These are phyloP conservation scores for Trichoderma gracile DNA, from an alignment of 2,329 filamentous ascomycete species.

Conservation along the genomic window DNA sequence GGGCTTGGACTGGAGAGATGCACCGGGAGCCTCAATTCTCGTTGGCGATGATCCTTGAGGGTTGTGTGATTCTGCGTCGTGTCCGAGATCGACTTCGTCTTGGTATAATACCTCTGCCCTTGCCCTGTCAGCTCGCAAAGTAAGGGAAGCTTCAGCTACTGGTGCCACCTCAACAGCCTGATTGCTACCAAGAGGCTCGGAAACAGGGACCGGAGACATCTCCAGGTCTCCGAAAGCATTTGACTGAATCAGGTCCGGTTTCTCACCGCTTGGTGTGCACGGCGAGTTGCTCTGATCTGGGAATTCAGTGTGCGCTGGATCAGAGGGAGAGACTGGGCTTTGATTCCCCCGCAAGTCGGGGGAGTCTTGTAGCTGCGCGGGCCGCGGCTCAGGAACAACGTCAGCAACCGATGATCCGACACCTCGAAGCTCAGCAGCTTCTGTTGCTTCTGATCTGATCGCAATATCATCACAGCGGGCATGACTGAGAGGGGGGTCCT, in stretches of 20 bases:
- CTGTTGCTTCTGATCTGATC: neutral
- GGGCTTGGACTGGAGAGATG: neutral
- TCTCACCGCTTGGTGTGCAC: neutral
- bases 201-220: neutral
- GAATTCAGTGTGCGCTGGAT: neutral
- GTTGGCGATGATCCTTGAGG: neutral
- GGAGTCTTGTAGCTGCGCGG: constrained; percentile 28
- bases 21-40: neutral
- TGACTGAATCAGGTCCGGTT: neutral
- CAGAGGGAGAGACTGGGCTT: neutral
- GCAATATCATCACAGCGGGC: constrained; percentile 29
- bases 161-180: neutral
- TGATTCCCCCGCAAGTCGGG: constrained; percentile 9
- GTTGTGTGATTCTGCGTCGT: neutral
- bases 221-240: neutral
- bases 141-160: neutral
- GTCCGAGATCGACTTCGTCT: neutral
- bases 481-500: constrained; percentile 31
- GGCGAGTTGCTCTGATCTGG: neutral
- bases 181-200: neutral
- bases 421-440: constrained; percentile 28
- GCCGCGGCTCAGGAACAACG: constrained; percentile 27
- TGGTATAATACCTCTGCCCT: neutral
- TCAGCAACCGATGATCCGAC: constrained; percentile 34
- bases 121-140: neutral